Base-by-base conservation (phyloP, 352 stramenopile species). In the Phytophthora cactorum region DNA sequence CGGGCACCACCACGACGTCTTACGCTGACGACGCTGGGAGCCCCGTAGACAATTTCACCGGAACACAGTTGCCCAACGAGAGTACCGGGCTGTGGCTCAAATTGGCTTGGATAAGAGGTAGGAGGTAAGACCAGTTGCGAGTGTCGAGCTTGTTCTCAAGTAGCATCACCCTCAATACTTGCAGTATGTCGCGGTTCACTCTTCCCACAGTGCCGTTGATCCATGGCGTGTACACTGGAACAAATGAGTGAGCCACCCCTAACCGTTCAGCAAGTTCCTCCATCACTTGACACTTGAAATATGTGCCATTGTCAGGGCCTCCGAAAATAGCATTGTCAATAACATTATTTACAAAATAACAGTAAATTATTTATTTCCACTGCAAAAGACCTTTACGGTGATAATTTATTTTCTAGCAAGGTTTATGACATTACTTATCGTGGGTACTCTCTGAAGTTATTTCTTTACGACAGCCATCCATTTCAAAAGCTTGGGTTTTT, bases 121-220 rank as follows among this genome's bases (percentile, higher is more conserved):
- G 32, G 5, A 70, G 54, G 15, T 70, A 38, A 3, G 51, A n/a
- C 63, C 63, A 60, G 31, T 70, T 64, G 11, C 22, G 63, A 17
- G 41, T 57, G 27, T 65, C 63, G 0, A 68, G 52, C 34, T 44
- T 28, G 17, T 5, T 54, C 58, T 60, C 59, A 2, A 60, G 32
- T 11, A 55, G 41, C 28, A 67, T 45, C 0, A 59, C 31, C 8
- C 29, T 2, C 22, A 60, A 7, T 5, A 67, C 59, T 55, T 67
- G 59, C 4, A 67, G 22, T n/a, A 60, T 67, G 22, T 53, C 49
- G 4, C 51, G 29, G 29, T 54, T 59, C n/a, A 56, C 25, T 10
- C 47, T 12, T 7, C 56, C 44, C 5, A 54, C 10, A 2, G 27
- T 57, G 2, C 46, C 57, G 8, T 43, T 66, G 27, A 67, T 59